Evolutionary conservation across 352 stramenopile species (phyloP).

Genomic region (Peronospora destructor): DNA sequence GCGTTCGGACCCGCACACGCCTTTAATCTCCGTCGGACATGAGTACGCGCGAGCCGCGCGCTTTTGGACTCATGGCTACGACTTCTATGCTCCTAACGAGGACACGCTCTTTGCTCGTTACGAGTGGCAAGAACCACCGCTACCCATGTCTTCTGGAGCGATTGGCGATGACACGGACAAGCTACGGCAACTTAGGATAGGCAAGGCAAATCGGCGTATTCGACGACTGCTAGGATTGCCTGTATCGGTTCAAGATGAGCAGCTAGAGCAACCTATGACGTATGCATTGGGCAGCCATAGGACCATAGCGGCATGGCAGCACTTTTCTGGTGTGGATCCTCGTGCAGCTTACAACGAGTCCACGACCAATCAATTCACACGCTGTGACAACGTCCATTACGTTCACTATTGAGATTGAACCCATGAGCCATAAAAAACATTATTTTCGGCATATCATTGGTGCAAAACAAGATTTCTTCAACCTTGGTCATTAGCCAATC

Average conservation of each 20-base stretch:
- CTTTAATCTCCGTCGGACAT: constrained; percentile 48
- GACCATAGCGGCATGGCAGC: constrained; percentile 48
- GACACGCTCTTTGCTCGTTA: constrained; percentile 66
- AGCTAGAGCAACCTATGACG: constrained; percentile 28
- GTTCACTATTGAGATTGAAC: constrained; percentile 36
- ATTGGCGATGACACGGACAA: constrained; percentile 17
- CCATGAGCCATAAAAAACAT: not conserved
- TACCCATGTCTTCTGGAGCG: constrained; percentile 14
- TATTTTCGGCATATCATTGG: not conserved
- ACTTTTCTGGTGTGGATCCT: constrained; percentile 63
- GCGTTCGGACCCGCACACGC: constrained; percentile 67
- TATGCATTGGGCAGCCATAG: constrained; percentile 47
- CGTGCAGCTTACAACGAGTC: constrained; percentile 60
- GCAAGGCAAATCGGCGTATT: constrained; percentile 54
- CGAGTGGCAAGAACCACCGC: constrained; percentile 33
- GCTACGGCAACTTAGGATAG: constrained; percentile 14
- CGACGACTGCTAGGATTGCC: constrained; percentile 49
- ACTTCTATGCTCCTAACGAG: constrained; percentile 73
- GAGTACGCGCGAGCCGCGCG: constrained; percentile 74
- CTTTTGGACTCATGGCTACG: constrained; percentile 82
- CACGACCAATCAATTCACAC: constrained; percentile 82
- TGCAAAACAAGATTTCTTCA: constrained; percentile 4
- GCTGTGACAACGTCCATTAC: constrained; percentile 56
- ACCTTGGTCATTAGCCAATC: constrained; percentile 6
- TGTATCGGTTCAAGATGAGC: constrained; percentile 31